These are phyloP conservation scores for Ceratocystis destructans DNA, from an alignment of 2,329 filamentous ascomycete genomes.

Conservation along the genomic window DNA sequence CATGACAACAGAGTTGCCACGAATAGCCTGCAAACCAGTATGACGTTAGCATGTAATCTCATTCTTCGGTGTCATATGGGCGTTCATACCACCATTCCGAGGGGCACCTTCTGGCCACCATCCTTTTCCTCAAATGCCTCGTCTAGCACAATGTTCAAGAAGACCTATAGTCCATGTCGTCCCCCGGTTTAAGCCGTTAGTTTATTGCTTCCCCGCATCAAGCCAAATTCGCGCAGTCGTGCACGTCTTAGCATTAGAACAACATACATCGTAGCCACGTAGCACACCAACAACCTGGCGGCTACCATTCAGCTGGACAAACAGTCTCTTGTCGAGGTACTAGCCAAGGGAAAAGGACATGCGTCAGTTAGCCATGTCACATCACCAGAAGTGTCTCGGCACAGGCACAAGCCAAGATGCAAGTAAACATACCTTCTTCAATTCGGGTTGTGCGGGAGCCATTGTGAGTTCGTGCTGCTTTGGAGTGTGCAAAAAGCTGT, in stretches of 20 bases:
- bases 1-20: slow-evolving; percentile 97
- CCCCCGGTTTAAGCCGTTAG: background rate
- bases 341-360: slow-evolving; percentile 29
- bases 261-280: slow-evolving; percentile 82
- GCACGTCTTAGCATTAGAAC: background rate
- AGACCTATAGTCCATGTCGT: slow-evolving; percentile 50
- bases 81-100: slow-evolving; percentile 77
- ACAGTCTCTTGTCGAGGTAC: slow-evolving; percentile 99
- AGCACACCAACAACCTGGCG: slow-evolving; percentile 92
- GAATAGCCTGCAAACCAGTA: slow-evolving; percentile 53
- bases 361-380: background rate
- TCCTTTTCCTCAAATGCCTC: slow-evolving; percentile 92
- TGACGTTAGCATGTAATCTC: slow-evolving; percentile 22
- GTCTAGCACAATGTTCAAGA: slow-evolving; percentile 94
- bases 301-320: slow-evolving; percentile 94
- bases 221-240: background rate
- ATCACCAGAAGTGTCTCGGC: too few species aligned
- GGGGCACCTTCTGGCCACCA: slow-evolving; percentile 73
- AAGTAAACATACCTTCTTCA: slow-evolving; percentile 66
- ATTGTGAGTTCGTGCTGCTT: slow-evolving; percentile 40
- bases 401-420: background rate
- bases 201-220: background rate
- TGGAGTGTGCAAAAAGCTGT: slow-evolving; percentile 1
- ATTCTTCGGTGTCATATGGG: background rate
- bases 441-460: slow-evolving; percentile 96